A percentile compares a stretch with the other conserved stretches of the same genome.
These are phyloP conservation scores for Aspergillus haitiensis DNA, from an alignment of 495 filamentous ascomycete species.

Conservation along the genomic window DNA sequence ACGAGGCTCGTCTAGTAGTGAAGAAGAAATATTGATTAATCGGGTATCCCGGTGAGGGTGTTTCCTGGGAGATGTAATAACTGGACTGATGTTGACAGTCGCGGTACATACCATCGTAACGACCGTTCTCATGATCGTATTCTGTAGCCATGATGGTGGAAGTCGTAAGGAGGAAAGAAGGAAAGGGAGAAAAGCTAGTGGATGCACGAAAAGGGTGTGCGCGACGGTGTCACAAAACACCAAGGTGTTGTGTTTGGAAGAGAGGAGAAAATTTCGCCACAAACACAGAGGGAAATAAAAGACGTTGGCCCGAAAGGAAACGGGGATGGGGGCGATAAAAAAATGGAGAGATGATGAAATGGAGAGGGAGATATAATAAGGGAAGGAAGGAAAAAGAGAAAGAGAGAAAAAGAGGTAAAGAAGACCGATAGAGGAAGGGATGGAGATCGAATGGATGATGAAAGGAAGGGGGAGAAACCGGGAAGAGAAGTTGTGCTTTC, in stretches of 20 bases:
- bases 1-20: slow-evolving; percentile 67
- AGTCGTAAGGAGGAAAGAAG: slow-evolving; percentile 22
- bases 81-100: background rate
- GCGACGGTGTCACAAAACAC: slow-evolving; percentile 19
- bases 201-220: slow-evolving; percentile 17
- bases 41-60: slow-evolving; percentile 21
- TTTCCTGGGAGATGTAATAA: slow-evolving; percentile 16
- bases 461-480: slow-evolving; percentile 28
- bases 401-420: slow-evolving; percentile 15
- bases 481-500: slow-evolving; percentile 10
- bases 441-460: slow-evolving; percentile 27
- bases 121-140: slow-evolving; percentile 83
- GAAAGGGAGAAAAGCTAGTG: slow-evolving; percentile 17
- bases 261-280: slow-evolving; percentile 20
- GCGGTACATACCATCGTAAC: slow-evolving; percentile 73
- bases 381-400: slow-evolving; percentile 13
- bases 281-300: slow-evolving; percentile 14
- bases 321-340: slow-evolving; percentile 9
- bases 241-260: slow-evolving; percentile 5
- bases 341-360: slow-evolving; percentile 4
- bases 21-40: slow-evolving; percentile 24
- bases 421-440: slow-evolving; percentile 20
- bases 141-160: slow-evolving; percentile 61
- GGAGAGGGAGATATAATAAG: slow-evolving; percentile 2
- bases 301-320: slow-evolving; percentile 3